These are phyloP conservation scores for Echinochloa phyllopogon DNA, from an alignment of 176 grass and related monocot species.

Conservation along the genomic window DNA sequence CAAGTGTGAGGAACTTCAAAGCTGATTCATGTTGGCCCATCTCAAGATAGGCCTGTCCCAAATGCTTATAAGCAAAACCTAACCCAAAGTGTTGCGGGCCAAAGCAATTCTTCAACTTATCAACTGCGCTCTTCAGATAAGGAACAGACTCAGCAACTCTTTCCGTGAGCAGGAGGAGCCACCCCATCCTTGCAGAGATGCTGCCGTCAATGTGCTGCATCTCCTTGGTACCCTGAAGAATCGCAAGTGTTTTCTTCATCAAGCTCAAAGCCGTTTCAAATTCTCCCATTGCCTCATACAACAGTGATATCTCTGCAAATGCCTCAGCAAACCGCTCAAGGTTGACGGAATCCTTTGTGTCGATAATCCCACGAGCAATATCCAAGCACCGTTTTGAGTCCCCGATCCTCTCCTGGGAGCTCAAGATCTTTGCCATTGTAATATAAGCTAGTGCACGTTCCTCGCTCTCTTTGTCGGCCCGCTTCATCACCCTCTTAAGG, in stretches of 20 bases:
- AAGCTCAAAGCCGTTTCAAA: conserved; percentile 69
- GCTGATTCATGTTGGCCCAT: conserved; percentile 45
- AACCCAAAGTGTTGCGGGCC: conserved; percentile 65
- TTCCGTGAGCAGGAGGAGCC: conserved; percentile 64
- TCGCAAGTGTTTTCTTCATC: conserved; percentile 67
- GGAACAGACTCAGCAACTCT: conserved; percentile 62
- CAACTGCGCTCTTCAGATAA: conserved; percentile 70
- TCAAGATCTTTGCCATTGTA: conserved; percentile 62
- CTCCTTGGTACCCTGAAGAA: conserved; percentile 51
- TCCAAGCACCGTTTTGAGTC: conserved; percentile 73
- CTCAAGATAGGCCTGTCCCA: conserved; percentile 64
- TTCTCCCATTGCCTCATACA: conserved; percentile 66
- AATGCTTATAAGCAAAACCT: conserved; percentile 83
- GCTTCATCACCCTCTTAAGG: conserved; percentile 61
- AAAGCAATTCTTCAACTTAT: conserved; percentile 74
- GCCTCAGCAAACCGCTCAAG: conserved; percentile 37
- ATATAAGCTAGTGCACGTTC: conserved; percentile 61
- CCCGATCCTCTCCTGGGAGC: conserved; percentile 49
- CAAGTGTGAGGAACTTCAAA: conserved; percentile 50
- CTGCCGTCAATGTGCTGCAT: conserved; percentile 68
- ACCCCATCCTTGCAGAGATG: conserved; percentile 68
- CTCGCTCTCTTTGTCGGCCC: conserved; percentile 62
- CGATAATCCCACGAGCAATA: conserved; percentile 71
- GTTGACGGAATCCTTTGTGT: conserved; percentile 44
- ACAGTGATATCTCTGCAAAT: conserved; percentile 66